Evolutionary conservation across 2,329 filamentous ascomycete genomes (phyloP).

Genomic region (Scedosporium boydii): DNA sequence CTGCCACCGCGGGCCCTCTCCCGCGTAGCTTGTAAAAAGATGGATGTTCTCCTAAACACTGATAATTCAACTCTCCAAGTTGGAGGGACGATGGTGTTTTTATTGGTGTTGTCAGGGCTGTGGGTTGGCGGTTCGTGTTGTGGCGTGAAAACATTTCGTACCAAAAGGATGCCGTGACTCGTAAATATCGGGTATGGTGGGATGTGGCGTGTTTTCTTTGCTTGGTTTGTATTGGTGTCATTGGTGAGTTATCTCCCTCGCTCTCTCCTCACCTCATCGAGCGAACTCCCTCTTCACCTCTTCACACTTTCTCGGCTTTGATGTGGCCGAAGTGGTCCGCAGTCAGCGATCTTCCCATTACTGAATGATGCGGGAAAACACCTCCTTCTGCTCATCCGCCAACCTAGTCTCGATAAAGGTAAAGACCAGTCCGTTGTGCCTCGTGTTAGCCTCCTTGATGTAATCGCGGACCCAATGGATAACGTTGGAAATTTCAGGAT

Average conservation of each 20-base stretch:
- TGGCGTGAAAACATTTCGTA: not conserved
- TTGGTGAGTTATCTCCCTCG: not conserved
- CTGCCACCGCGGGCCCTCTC: not conserved
- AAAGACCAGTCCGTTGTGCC: slow-evolving; percentile 61
- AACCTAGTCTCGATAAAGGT: slow-evolving; percentile 65
- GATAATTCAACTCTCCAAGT: too few species aligned
- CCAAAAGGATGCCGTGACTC: not conserved
- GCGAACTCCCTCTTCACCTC: not conserved
- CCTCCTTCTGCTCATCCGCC: slow-evolving; percentile 45
- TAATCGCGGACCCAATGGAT: slow-evolving; percentile 77
- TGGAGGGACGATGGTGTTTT: too few species aligned
- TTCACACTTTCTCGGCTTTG: not conserved
- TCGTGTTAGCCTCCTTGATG: slow-evolving; percentile 66
- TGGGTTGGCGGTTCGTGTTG: not conserved
- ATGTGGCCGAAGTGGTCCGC: not conserved
- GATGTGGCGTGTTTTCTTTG: not conserved
- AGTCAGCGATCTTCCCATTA: slow-evolving; percentile 20
- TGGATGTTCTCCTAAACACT: too few species aligned
- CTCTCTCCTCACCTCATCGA: too few species aligned
- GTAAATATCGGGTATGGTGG: not conserved
- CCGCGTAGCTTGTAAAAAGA: too few species aligned
- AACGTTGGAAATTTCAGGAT: slow-evolving; percentile 73
- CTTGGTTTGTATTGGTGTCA: not conserved
- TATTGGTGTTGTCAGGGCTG: not conserved
- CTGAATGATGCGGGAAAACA: slow-evolving; percentile 30